Base-by-base conservation (phyloP, 164 flowering plant species). In the Piper betle region DNA sequence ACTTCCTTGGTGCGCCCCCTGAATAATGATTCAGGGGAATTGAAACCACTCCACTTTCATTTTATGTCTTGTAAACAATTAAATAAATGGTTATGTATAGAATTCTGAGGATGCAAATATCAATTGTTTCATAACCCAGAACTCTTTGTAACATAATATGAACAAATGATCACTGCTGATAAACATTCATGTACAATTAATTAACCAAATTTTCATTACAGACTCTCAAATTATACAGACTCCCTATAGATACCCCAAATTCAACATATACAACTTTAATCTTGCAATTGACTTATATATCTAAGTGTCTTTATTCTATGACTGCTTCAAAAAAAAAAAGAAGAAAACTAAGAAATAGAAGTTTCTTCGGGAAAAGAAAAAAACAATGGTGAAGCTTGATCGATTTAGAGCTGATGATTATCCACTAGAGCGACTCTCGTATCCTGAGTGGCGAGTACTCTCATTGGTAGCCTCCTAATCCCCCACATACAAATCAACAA, bases 351-450 rank as follows among this genome's bases (percentile, higher is more conserved):
- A 6, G 12, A 46, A 15, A 46, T 46, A 9, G 50, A 46, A 12
- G 15, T 46, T 42, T 46, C 15, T 46, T 2, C 10, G 0, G 50
- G 33, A 17, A 17, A 17, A 37, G 18, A 2, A 10, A 18, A n/a
- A 18, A 15, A 43, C 19, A 66, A 55, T 60, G n/a, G 19, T 16
- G 55, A 58, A 37, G 57, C 66, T 60, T 64, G 69, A 25, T 53
- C 60, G 58, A 57, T 66, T 73, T 20, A 63, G 70, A 55, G 59
- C 25, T 37, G 39, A 25, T 60, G 76, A 71, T 52, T 69, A 64
- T 57, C 38, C 58, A 52, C 79, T 75, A 16, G 71, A 59, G 46
- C 56, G 71, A 65, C 75, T 78, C 9, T 69, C 77, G 43, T 60
- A 75, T 53, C 41, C 64, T 37, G 6, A 37, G 56, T 20, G 16